These are phyloP conservation scores for Tulasnella sp. DNA, from an alignment of 768 basidiomycete species.

Conservation along the genomic window DNA sequence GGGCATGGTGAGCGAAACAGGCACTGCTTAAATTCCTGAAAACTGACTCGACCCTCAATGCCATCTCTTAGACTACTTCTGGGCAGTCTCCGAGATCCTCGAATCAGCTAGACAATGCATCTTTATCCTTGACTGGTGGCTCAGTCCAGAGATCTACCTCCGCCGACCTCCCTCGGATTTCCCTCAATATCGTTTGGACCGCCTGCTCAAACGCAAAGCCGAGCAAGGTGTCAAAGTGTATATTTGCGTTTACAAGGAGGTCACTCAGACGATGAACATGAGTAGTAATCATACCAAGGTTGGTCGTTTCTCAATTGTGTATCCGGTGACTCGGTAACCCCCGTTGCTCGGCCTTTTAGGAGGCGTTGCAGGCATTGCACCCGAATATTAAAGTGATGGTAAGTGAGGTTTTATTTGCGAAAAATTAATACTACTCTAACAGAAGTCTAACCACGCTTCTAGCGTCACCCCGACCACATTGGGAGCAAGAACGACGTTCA, in stretches of 20 bases:
- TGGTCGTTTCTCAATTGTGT: constrained; percentile 15
- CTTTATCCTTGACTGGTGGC: constrained; percentile 83
- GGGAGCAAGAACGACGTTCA: constrained; percentile 67
- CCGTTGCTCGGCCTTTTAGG: constrained; percentile 34
- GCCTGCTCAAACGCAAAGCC: constrained; percentile 80
- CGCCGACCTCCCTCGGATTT: constrained; percentile 83
- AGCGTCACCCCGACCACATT: constrained; percentile 83
- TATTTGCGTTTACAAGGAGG: constrained; percentile 93
- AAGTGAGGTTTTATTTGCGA: neutral
- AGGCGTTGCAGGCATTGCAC: constrained; percentile 74
- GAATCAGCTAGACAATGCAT: constrained; percentile 74
- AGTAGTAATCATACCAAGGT: constrained; percentile 80
- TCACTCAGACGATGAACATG: constrained; percentile 89
- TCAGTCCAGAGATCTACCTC: constrained; percentile 91
- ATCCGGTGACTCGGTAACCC: too few species aligned
- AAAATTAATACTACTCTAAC: neutral
- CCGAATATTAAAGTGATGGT: constrained; percentile 79
- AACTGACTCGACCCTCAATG: neutral
- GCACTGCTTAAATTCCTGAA: constrained; percentile 37
- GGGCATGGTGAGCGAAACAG: constrained; percentile 61
- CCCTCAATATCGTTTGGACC: constrained; percentile 86
- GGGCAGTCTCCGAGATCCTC: constrained; percentile 87
- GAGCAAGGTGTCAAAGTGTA: constrained; percentile 88
- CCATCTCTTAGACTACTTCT: constrained; percentile 68
- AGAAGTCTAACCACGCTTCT: neutral